Conservation (phyloP, 352 stramenopile genomes). For the Phytophthora podocarpi region DNA sequence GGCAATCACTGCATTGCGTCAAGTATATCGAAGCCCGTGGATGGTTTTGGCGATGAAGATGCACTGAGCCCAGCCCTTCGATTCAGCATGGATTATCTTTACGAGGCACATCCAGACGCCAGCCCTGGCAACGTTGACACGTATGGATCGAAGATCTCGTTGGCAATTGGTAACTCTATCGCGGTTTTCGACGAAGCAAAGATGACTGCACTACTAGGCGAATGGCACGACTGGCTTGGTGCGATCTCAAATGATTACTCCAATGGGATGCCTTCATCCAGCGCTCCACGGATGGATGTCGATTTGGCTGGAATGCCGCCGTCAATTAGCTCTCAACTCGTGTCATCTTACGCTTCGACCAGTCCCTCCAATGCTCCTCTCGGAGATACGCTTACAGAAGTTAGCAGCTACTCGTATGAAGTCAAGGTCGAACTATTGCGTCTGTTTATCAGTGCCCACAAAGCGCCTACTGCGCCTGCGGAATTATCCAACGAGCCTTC, state of each 20-base stretch:
- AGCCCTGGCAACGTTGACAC: constrained; percentile 47
- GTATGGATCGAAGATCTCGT: constrained; percentile 77
- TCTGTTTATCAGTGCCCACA: constrained; percentile 71
- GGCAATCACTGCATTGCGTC: constrained; percentile 79
- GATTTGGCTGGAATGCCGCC: constrained; percentile 15
- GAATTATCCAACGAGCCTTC: constrained; percentile 56
- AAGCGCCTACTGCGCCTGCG: constrained; percentile 31
- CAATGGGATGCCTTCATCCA: constrained; percentile 21
- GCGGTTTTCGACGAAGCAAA: constrained; percentile 78
- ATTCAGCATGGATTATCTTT: constrained; percentile 73
- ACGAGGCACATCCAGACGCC: constrained; percentile 69
- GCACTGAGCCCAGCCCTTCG: constrained; percentile 36
- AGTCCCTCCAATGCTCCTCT: constrained; percentile 38
- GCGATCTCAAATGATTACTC: constrained; percentile 63
- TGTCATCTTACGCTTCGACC: constrained; percentile 44
- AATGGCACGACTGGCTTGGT: constrained; percentile 66
- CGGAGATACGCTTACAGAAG: constrained; percentile 18
- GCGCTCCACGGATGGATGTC: constrained; percentile 21
- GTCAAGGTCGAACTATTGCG: constrained; percentile 71
- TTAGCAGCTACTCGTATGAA: constrained; percentile 75
- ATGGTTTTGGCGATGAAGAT: constrained; percentile 7
- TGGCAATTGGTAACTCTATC: constrained; percentile 69
- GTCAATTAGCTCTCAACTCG: constrained; percentile 29
- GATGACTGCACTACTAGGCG: constrained; percentile 58
- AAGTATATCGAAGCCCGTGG: constrained; percentile 47